phyloP scores from a whole-genome alignment of 495 filamentous ascomycete genomes.

The Neurospora intermedia region DNA sequence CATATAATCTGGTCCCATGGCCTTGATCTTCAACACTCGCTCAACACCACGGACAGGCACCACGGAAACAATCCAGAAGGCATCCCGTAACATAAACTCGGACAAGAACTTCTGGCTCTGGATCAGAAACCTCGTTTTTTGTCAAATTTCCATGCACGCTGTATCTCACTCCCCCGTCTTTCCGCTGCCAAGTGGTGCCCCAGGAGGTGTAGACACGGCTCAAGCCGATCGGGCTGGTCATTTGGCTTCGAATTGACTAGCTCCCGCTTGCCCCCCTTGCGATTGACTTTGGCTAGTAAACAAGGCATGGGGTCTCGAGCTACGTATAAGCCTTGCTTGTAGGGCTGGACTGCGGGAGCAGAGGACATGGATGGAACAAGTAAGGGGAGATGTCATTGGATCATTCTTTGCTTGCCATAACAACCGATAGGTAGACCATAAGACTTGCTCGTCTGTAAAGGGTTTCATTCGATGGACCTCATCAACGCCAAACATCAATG shows the following conservation, averaged over 20 bases:
- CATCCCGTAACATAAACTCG: too few relatives aligned
- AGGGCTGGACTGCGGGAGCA: background rate
- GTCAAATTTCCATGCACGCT: background rate
- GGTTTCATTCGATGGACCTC: too few relatives aligned
- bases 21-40: too few relatives aligned
- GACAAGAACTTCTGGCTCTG: background rate
- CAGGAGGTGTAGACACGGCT: conserved; percentile 19
- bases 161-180: conserved; percentile 2
- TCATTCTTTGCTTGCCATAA: too few relatives aligned
- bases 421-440: too few relatives aligned
- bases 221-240: conserved; percentile 20
- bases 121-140: background rate
- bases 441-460: too few relatives aligned
- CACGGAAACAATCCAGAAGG: background rate
- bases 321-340: too few relatives aligned
- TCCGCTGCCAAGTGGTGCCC: conserved; percentile 10
- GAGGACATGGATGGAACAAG: background rate
- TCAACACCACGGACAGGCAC: background rate
- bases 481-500: too few relatives aligned
- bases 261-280: too few relatives aligned
- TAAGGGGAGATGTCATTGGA: background rate
- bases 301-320: too few relatives aligned
- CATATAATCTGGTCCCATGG: background rate
- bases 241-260: background rate
- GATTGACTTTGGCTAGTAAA: too few relatives aligned